Evolutionary conservation across 1,284 basidiomycete species (phyloP).

Genomic region (Lignosus rhinocerotis): DNA sequence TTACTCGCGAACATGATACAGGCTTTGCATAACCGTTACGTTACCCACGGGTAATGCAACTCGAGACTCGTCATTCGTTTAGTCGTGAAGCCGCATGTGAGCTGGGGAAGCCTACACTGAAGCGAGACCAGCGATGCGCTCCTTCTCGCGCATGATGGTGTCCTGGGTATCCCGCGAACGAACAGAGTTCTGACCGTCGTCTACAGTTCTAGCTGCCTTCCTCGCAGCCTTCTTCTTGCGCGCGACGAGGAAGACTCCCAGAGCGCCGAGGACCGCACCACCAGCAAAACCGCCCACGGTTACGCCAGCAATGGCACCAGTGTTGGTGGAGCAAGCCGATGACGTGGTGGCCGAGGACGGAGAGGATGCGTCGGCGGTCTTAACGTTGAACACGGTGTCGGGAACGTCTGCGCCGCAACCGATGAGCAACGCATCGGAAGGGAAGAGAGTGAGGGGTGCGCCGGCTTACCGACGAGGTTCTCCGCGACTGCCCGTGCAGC

Average conservation of each 20-base stretch:
- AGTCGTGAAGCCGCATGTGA: too few relatives aligned
- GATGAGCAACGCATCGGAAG: not conserved
- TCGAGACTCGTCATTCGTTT: too few relatives aligned
- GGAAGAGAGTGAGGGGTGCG: not conserved
- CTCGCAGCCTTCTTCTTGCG: not conserved
- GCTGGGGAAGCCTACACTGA: not conserved
- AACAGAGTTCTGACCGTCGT: conserved; percentile 1
- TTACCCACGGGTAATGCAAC: too few relatives aligned
- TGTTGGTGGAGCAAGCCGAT: not conserved
- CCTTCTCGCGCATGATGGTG: conserved; percentile 2
- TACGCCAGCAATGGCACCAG: not conserved
- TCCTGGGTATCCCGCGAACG: conserved; percentile 2
- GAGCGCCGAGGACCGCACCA: not conserved
- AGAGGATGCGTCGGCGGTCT: not conserved
- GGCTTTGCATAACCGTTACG: too few relatives aligned
- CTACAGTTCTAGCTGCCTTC: not conserved
- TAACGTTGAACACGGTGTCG: conserved; percentile 3
- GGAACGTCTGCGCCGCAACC: not conserved
- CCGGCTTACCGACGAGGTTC: not conserved
- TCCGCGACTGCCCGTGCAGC: not conserved
- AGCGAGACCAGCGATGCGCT: not conserved
- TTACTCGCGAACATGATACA: too few relatives aligned
- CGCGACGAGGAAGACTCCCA: not conserved
- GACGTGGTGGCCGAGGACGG: not conserved
- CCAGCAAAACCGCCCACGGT: not conserved